These are phyloP conservation scores for Saposhnikovia divaricata DNA, from an alignment of 129 eudicot species.

Conservation along the genomic window DNA sequence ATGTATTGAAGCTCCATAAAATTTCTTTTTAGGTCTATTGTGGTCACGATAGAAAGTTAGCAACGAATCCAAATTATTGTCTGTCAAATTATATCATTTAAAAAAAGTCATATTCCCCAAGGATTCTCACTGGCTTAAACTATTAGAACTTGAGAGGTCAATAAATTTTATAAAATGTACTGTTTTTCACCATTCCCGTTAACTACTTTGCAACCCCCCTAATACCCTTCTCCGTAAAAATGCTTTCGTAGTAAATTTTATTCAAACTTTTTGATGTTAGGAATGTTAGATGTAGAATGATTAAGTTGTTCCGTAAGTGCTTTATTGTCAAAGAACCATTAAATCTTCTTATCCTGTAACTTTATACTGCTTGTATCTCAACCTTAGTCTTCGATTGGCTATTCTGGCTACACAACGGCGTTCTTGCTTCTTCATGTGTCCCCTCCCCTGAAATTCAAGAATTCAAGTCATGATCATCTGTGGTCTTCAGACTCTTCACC, in stretches of 20 bases:
- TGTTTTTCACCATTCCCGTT: not conserved
- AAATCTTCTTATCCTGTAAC: not conserved
- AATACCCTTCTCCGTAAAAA: not conserved
- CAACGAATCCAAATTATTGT: not conserved
- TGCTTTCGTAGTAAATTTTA: not conserved
- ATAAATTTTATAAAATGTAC: not conserved
- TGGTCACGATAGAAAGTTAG: not conserved
- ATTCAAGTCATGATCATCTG: not conserved
- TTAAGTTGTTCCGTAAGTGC: not conserved
- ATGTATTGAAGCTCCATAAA: not conserved
- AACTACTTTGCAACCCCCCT: not conserved
- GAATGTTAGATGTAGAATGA: not conserved
- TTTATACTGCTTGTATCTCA: not conserved
- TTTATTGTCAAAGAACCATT: not conserved
- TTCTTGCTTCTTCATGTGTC: no score
- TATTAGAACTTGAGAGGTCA: not conserved
- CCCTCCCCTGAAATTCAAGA: not conserved
- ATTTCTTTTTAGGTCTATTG: slow-evolving; percentile 7
- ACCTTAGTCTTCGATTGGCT: not conserved
- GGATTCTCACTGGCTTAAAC: not conserved
- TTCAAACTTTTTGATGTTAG: not conserved
- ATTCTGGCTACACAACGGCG: no score
- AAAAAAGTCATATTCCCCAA: not conserved
- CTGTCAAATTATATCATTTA: not conserved
- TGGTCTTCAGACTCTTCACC: not conserved